Base-by-base conservation (phyloP, 495 filamentous ascomycete species). In the Niebla homalea region DNA sequence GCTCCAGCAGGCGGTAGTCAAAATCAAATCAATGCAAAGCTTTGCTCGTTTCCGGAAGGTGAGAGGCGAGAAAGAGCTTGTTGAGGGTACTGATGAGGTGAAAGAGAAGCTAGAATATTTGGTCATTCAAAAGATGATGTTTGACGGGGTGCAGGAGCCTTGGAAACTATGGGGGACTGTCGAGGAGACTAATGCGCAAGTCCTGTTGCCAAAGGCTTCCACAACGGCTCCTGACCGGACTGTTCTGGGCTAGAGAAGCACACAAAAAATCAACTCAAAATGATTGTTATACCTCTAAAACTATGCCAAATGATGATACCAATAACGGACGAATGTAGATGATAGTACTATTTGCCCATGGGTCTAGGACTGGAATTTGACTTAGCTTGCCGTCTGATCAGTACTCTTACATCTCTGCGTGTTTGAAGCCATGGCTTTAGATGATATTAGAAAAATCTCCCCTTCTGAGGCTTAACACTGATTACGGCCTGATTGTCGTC, bases 121-220 rank as follows among this genome's bases (percentile, higher is more conserved):
- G n/a, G 83, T 90, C 5, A 57, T 94, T 19, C 84, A 87, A 67
- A 72, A 73, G 57, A 55, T 64, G 21, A 62, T 81, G 43, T 65
- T 74, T 65, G 69, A 69, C 2, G 84, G 76, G 46, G 58, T 70
- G 53, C 71, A 79, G 38, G 65, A 63, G 36, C 72, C 73, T 12
- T 96, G 89, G 89, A 76, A 72, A 61, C 60, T 94, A 43, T 85
- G 87, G 80, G 88, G 88, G 8, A 60, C 50, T 26, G 54, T 47
- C 0, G 49, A 60, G 29, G 58, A 60, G 39, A 58, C 46, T 10
- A 20, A 53, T 23, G 21, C 32, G 19, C 23, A 48, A 35, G 37
- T 43, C 32, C 41, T 54, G 29, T 26, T 51, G n/a, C 14, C 5
- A 18, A 36, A 19, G 3, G 18, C 21, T 4, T 23, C 18, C 3